These are phyloP conservation scores for Trichoderma sp. DNA, from an alignment of 2,329 filamentous ascomycete species.

Conservation along the genomic window DNA sequence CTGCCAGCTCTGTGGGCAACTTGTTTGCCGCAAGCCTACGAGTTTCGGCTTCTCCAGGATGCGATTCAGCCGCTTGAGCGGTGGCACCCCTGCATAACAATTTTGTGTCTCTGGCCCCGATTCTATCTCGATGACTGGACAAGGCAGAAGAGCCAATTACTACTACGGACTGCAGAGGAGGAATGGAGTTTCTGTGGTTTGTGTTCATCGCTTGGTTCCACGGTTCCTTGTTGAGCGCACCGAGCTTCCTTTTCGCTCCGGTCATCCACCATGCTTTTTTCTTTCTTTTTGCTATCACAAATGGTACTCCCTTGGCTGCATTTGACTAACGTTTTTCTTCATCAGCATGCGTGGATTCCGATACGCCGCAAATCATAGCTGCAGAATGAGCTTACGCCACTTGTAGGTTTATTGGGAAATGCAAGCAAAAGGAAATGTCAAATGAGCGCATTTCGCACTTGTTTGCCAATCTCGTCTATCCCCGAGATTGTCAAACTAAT, in stretches of 20 bases:
- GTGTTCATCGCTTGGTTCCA: not conserved
- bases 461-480: not conserved
- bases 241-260: not conserved
- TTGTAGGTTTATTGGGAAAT: no score
- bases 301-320: not conserved
- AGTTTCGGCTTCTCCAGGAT: slow-evolving; percentile 1
- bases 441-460: not conserved
- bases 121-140: not conserved
- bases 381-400: not conserved
- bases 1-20: not conserved
- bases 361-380: no score
- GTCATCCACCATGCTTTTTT: not conserved
- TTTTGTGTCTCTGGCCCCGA: not conserved
- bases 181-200: not conserved
- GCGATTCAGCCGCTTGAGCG: slow-evolving; percentile 8
- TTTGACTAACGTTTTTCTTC: not conserved
- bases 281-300: not conserved
- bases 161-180: not conserved
- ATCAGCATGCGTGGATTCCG: not conserved
- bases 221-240: not conserved
- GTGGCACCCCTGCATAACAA: not conserved
- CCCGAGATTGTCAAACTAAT: not conserved
- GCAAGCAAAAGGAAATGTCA: not conserved
- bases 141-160: not conserved
- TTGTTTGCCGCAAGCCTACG: slow-evolving; percentile 7